Percentiles rank a stretch among this genome's conserved stretches.
Conservation (phyloP, 371 early-diverging fungal species). For the Saksenaea vasiformis region DNA sequence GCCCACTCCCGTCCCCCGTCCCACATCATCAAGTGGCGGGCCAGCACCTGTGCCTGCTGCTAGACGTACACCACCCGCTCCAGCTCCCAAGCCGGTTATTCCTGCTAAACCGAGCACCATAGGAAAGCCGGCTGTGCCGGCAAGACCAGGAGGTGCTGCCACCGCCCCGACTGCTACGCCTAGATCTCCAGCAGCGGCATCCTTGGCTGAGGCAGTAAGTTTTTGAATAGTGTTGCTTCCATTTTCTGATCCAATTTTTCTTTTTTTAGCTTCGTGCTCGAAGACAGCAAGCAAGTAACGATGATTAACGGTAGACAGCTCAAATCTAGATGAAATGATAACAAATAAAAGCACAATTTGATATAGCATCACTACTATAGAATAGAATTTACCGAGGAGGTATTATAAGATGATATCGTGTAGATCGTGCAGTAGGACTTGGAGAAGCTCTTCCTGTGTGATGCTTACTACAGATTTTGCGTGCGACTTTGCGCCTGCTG, state of each 20-base stretch:
- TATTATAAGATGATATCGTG: no score
- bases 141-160: slow-evolving; percentile 35
- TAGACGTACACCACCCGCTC: slow-evolving; percentile 48
- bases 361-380: not conserved
- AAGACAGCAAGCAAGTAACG: slow-evolving; percentile 10
- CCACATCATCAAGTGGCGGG: slow-evolving; percentile 14
- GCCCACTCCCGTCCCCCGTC: slow-evolving; percentile 28
- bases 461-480: no score
- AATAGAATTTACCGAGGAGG: no score
- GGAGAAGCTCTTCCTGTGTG: no score
- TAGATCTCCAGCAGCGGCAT: slow-evolving; percentile 41
- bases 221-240: not conserved
- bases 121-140: slow-evolving; percentile 53
- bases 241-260: not conserved
- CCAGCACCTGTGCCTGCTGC: slow-evolving; percentile 49
- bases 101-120: slow-evolving; percentile 46
- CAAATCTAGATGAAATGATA: not conserved
- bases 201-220: slow-evolving; percentile 53
- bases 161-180: slow-evolving; percentile 23
- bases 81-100: slow-evolving; percentile 50
- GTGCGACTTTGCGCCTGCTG: no score
- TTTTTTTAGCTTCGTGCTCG: slow-evolving; percentile 17
- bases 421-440: no score
- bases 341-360: not conserved
- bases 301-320: not conserved